Percentiles rank a stretch among this genome's conserved stretches.
Conservation (phyloP, 1,284 basidiomycete genomes). For the Agroathelia rolfsii region DNA sequence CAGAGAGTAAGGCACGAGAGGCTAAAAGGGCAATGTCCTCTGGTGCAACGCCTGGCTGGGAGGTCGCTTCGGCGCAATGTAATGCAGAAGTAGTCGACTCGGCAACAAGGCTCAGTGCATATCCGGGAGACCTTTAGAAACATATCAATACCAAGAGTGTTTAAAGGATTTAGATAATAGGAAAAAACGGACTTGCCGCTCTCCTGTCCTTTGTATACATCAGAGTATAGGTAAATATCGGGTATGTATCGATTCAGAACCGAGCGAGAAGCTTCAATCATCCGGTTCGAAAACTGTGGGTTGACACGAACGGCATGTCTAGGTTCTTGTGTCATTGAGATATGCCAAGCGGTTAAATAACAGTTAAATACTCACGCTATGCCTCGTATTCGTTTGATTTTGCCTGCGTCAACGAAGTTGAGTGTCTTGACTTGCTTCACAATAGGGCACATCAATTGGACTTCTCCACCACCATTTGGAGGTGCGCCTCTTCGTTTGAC, state of each 20-base stretch:
- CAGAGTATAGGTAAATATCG: constrained; percentile 96
- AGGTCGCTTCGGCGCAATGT: constrained; percentile 81
- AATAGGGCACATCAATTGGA: constrained; percentile 88
- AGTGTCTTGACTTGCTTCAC: constrained; percentile 86
- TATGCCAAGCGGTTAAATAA: constrained; percentile 3
- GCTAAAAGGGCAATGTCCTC: constrained; percentile 87
- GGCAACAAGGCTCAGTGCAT: constrained; percentile 83
- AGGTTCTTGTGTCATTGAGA: too few species aligned
- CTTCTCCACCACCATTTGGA: constrained; percentile 87
- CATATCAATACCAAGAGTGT: constrained; percentile 5
- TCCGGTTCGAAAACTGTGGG: constrained; percentile 94
- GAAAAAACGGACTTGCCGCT: constrained; percentile 73
- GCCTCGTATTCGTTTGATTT: constrained; percentile 90
- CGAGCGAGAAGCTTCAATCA: constrained; percentile 90
- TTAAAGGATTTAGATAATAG: background rate
- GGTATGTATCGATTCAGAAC: constrained; percentile 95
- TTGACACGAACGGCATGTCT: constrained; percentile 92
- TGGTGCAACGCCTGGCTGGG: constrained; percentile 70
- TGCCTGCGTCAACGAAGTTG: constrained; percentile 86
- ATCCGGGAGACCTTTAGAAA: constrained; percentile 89
- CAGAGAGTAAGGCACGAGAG: constrained; percentile 67
- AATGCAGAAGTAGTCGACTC: constrained; percentile 89
- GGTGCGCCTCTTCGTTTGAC: constrained; percentile 91
- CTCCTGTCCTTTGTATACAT: constrained; percentile 96
- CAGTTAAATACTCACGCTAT: constrained; percentile 62